Base-by-base conservation (phyloP, 1,139 yeast species). In the Kodamaea suecica region DNA sequence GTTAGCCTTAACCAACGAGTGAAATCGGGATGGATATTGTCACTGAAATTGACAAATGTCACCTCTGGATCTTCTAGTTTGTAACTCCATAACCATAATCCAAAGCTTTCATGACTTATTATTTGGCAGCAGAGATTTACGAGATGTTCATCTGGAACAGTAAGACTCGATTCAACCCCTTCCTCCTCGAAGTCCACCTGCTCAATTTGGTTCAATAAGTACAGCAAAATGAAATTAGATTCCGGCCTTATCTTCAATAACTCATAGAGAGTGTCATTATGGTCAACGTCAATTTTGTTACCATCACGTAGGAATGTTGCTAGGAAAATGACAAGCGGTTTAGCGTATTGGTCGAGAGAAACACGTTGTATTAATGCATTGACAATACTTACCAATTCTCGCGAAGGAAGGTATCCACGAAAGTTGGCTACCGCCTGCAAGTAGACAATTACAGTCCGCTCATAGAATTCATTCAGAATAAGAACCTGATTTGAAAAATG, bases 1-100 rank as follows among this genome's bases (percentile, higher is more conserved):
- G 65, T 46, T 4, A 62, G 46, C 34, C 56, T 55, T 27, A 73
- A 30, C 49, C 50, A 45, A 4, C 34, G 19, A 3, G 37, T 26
- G 17, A 43, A 38, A 4, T 23, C 34, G 4, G 35, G 37, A 17
- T 34, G 27, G n/a, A 34, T 28, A 23, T 37, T 27, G 16, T 37
- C 37, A 27, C 40, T 37, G 21, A 30, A 23, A 23, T 17, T 24
- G 4, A 36, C 21, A 12, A 17, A 17, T 12, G 17, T 16, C 6
- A 30, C 19, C 12, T 30, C 34, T 3, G 29, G 19, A 11, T 33
- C 36, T 8, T 21, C 27, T 7, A 37, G 5, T 6, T 28, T 16
- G 17, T 13, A 19, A 7, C 15, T 5, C 14, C 9, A 8, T 17
- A 46, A 21, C 48, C 48, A 48, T 6, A 29, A 33, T 20, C 44